A percentile compares a stretch with the other conserved stretches of the same genome.
phyloP scores from a whole-genome alignment of 352 stramenopile species.

The Pythium scleroteichum region DNA sequence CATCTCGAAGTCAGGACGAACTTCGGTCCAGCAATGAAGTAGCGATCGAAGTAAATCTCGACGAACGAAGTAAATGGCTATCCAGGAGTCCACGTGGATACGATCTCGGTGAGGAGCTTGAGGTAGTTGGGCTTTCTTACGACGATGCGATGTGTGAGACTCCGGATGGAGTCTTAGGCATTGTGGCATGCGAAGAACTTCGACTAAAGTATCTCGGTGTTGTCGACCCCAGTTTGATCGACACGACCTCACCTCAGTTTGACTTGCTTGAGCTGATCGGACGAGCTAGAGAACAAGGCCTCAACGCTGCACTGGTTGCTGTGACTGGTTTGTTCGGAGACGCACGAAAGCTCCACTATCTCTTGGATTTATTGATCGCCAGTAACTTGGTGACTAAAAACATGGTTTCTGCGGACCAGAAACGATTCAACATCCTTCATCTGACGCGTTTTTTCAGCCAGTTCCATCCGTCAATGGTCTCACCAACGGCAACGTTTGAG shows the following conservation, averaged over 20 bases:
- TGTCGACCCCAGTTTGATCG: constrained; percentile 47
- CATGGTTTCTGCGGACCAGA: constrained; percentile 65
- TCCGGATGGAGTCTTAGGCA: constrained; percentile 52
- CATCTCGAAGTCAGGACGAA: constrained; percentile 16
- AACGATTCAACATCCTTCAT: constrained; percentile 83
- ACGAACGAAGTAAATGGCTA: constrained; percentile 41
- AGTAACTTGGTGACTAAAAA: constrained; percentile 70
- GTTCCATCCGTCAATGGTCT: constrained; percentile 77
- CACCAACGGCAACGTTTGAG: constrained; percentile 48
- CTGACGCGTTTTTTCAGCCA: constrained; percentile 58
- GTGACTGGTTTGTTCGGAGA: constrained; percentile 66
- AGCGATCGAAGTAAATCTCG: constrained; percentile 29
- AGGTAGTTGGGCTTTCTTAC: constrained; percentile 50
- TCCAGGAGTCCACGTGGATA: constrained; percentile 67
- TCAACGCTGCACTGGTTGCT: constrained; percentile 61
- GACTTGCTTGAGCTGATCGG: constrained; percentile 82
- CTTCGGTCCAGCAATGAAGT: not conserved
- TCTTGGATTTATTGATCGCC: constrained; percentile 77
- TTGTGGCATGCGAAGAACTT: constrained; percentile 70
- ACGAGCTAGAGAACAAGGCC: constrained; percentile 48
- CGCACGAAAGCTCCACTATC: constrained; percentile 75
- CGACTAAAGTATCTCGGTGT: constrained; percentile 73
- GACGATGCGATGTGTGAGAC: constrained; percentile 54
- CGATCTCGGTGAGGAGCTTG: constrained; percentile 57
- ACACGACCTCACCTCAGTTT: constrained; percentile 68